phyloP scores from a whole-genome alignment of 1,139 yeast genomes.

The Meyerozyma sp. region DNA sequence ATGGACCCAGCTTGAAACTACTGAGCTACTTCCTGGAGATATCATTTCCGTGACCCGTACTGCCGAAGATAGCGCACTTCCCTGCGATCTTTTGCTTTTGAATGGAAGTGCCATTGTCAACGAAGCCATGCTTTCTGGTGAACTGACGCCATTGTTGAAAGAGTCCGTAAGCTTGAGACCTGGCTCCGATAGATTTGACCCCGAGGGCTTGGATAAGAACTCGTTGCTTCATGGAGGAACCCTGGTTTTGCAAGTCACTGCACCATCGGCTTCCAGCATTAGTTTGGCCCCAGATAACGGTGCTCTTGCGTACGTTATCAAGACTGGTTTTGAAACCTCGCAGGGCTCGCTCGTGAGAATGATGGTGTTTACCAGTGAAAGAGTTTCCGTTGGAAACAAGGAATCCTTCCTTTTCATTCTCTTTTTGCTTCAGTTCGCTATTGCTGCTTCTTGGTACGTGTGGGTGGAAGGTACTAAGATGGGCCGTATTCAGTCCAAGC shows the following conservation, averaged over 20 bases:
- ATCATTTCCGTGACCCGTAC: constrained; percentile 84
- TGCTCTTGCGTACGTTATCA: constrained; percentile 83
- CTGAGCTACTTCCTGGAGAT: constrained; percentile 86
- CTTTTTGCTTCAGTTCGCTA: constrained; percentile 84
- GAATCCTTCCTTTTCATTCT: constrained; percentile 91
- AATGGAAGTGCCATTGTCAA: constrained; percentile 92
- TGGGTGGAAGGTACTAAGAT: constrained; percentile 96
- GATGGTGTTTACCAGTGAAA: constrained; percentile 95
- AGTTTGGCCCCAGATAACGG: constrained; percentile 82
- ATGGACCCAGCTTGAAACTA: constrained; percentile 71
- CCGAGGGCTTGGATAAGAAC: constrained; percentile 85
- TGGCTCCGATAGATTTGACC: constrained; percentile 55
- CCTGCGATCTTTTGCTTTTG: constrained; percentile 86
- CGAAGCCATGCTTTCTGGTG: constrained; percentile 98
- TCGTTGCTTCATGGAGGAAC: constrained; percentile 95
- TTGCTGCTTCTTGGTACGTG: constrained; percentile 96
- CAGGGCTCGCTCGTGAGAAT: constrained; percentile 97
- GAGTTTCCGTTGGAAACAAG: constrained; percentile 92
- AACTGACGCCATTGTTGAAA: constrained; percentile 91
- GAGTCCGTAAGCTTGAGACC: constrained; percentile 89
- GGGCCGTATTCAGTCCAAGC: constrained; percentile 93
- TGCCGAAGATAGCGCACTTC: constrained; percentile 85
- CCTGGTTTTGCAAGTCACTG: constrained; percentile 85
- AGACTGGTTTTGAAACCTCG: constrained; percentile 93
- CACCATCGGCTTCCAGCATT: constrained; percentile 49